phyloP scores from a whole-genome alignment of 176 grass and related monocot genomes.

The Musa schizocarpa region DNA sequence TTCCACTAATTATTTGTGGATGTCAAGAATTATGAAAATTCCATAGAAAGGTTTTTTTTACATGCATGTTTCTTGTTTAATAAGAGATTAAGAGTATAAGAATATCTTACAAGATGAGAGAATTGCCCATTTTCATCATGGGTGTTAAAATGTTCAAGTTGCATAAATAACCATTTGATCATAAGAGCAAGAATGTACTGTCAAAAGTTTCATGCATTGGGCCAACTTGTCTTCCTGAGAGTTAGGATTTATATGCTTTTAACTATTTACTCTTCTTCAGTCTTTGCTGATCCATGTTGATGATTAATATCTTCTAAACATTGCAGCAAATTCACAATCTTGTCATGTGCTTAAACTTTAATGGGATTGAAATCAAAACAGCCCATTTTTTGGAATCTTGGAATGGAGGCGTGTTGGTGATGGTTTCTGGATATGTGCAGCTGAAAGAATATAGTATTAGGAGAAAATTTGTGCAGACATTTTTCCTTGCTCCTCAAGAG shows the following conservation, averaged over 20 bases:
- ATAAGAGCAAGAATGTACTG: not conserved
- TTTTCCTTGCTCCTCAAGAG: slow-evolving; percentile 94
- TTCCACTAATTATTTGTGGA: not conserved
- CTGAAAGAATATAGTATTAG: slow-evolving; percentile 52
- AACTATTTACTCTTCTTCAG: not conserved
- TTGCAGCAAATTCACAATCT: slow-evolving; percentile 82
- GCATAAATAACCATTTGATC: not conserved
- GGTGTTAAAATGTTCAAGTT: not conserved
- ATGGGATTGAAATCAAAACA: slow-evolving; percentile 83
- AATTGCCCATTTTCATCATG: not conserved
- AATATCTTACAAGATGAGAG: not conserved
- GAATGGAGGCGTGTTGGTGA: slow-evolving; percentile 70
- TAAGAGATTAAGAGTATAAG: not conserved
- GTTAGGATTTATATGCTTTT: not conserved
- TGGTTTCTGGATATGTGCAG: slow-evolving; percentile 83
- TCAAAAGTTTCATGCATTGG: not conserved
- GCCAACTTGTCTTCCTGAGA: not conserved
- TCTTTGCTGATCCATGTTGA: not conserved
- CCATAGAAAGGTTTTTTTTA: not conserved
- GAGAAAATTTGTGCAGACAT: slow-evolving; percentile 84
- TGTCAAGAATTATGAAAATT: not conserved
- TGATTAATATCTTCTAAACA: not conserved
- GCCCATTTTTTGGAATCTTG: slow-evolving; percentile 75
- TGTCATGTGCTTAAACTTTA: slow-evolving; percentile 77
- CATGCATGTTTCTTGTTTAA: too few relatives aligned